phyloP scores from a whole-genome alignment of 768 basidiomycete species.

The Termitomyces sp. region DNA sequence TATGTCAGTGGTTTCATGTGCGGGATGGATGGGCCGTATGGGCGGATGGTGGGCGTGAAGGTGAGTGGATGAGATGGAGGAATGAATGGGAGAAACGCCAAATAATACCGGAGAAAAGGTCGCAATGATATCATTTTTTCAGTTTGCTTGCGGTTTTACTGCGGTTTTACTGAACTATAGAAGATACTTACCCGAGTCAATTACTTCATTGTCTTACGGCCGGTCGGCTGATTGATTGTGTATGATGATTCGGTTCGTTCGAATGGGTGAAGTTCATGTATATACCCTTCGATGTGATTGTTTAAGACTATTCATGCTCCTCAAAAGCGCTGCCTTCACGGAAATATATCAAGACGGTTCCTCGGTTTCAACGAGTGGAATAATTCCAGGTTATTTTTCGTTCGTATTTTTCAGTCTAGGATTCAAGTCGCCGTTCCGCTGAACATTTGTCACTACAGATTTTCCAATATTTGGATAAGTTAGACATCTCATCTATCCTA shows the following conservation, averaged over 20 bases:
- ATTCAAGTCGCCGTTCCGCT: no score
- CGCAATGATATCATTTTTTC: constrained; percentile 11
- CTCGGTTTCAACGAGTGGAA: no score
- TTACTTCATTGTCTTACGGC: neutral
- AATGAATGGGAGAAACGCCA: constrained; percentile 43
- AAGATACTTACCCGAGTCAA: neutral
- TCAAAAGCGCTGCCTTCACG: no score
- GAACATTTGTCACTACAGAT: no score
- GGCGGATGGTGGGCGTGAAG: constrained; percentile 72
- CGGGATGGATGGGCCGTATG: constrained; percentile 83
- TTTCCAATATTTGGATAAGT: no score
- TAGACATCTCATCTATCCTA: no score
- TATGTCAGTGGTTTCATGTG: constrained; percentile 62
- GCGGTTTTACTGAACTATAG: neutral
- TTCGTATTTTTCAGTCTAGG: no score
- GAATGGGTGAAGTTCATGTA: no score
- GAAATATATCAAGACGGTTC: no score
- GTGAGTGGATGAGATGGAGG: constrained; percentile 68
- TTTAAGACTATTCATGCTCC: no score
- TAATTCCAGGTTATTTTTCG: no score
- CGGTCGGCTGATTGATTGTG: neutral
- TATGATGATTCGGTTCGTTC: neutral
- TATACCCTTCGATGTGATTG: no score
- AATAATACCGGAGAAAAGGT: constrained; percentile 16
- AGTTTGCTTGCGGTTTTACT: neutral